Percentiles rank a stretch among this genome's conserved stretches.
Evolutionary conservation across 495 filamentous ascomycete genomes (phyloP).

Genomic region (Podospora bellae-mahoneyi): DNA sequence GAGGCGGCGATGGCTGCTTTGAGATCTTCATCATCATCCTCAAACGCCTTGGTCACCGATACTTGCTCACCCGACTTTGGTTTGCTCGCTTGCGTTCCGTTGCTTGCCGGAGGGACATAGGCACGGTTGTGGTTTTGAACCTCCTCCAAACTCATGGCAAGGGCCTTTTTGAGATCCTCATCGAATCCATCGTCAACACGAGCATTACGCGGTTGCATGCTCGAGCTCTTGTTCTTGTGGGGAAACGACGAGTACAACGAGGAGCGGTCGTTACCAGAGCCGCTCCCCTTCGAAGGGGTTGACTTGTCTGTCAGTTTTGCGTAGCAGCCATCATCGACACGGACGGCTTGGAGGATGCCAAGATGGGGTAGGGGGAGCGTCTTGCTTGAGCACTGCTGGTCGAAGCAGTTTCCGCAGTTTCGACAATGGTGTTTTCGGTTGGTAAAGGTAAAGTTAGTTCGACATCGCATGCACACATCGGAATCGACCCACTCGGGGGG

Average conservation of each 20-base stretch:
- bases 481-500: constrained; percentile 98
- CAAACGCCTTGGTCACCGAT: constrained; percentile 47
- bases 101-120: constrained; percentile 41
- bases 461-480: constrained; percentile 97
- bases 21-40: constrained; percentile 88
- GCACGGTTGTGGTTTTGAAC: constrained; percentile 60
- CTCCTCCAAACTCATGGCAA: constrained; percentile 96
- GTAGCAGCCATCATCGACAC: constrained; percentile 97
- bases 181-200: constrained; percentile 83
- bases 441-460: constrained; percentile 92
- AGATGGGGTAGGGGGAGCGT: constrained; percentile 83
- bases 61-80: constrained; percentile 41
- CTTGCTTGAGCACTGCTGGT: constrained; percentile 88
- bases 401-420: constrained; percentile 96
- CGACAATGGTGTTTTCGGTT: constrained; percentile 98
- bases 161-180: constrained; percentile 85
- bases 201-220: constrained; percentile 86
- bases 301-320: constrained; percentile 79
- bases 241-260: constrained; percentile 36
- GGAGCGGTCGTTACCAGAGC: constrained; percentile 29
- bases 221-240: constrained; percentile 39
- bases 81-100: constrained; percentile 30
- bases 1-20: constrained; percentile 96
- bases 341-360: constrained; percentile 84
- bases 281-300: constrained; percentile 26